Conservation (phyloP, 768 basidiomycete genomes). For the Mycena crocata region DNA sequence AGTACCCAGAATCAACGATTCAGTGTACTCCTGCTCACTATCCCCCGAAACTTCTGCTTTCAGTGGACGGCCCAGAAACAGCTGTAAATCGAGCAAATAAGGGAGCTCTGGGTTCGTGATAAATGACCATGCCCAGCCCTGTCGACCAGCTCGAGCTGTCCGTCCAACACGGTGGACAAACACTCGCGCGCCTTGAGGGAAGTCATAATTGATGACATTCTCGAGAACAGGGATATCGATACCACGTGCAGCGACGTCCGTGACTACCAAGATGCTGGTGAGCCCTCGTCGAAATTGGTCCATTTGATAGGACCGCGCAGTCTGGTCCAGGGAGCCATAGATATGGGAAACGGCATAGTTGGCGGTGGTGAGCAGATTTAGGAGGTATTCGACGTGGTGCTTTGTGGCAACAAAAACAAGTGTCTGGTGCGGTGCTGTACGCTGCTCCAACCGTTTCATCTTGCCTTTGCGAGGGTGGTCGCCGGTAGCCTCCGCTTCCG, state of each 20-base stretch:
- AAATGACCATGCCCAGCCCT: slow-evolving; percentile 98
- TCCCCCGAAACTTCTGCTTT: slow-evolving; percentile 59
- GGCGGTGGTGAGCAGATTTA: slow-evolving; percentile 77
- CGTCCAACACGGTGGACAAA: slow-evolving; percentile 98
- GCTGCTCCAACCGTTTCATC: slow-evolving; percentile 61
- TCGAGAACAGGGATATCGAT: slow-evolving; percentile 97
- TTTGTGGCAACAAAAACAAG: slow-evolving; percentile 97
- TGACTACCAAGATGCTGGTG: slow-evolving; percentile 92
- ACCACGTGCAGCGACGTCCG: slow-evolving; percentile 97
- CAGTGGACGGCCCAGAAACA: slow-evolving; percentile 88
- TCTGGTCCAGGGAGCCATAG: slow-evolving; percentile 95
- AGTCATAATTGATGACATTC: slow-evolving; percentile 98
- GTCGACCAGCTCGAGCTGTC: slow-evolving; percentile 94
- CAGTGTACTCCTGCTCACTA: slow-evolving; percentile 74
- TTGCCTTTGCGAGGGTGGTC: slow-evolving; percentile 61
- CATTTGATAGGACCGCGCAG: slow-evolving; percentile 91
- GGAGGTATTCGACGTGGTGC: slow-evolving; percentile 97
- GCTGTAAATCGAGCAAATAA: slow-evolving; percentile 90
- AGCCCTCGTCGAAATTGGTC: slow-evolving; percentile 85
- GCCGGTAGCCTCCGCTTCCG: slow-evolving; percentile 42
- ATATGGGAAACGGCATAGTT: slow-evolving; percentile 94
- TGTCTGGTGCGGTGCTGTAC: slow-evolving; percentile 86
- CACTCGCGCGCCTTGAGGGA: slow-evolving; percentile 91
- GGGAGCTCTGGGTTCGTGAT: slow-evolving; percentile 88
- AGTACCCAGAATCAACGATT: slow-evolving; percentile 82